Evolutionary conservation across 768 basidiomycete species (phyloP), one percentile per base, ranked within the genome.

Genomic region (Mrakia gelida): DNA sequence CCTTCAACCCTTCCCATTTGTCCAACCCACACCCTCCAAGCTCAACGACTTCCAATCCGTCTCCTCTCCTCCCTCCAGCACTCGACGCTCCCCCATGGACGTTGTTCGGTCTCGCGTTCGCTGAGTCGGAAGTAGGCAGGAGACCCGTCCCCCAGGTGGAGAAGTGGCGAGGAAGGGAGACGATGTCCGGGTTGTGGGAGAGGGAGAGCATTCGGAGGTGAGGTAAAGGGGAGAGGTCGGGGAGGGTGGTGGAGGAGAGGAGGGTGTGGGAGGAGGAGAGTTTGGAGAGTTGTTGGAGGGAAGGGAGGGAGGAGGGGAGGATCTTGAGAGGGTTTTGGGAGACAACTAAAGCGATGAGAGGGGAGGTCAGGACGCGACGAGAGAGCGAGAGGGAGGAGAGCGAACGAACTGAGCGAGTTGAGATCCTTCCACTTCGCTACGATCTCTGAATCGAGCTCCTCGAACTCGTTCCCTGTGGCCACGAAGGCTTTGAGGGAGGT

Each of bases 21-120:
- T 75, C 56, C n/a, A 79, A n/a, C 15, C 59, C 68, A 41, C 78
- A 75, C 0, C 78, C 78, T 26, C 74, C 71, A 0, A 79, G 56
- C 74, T 79, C 78, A 30, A 79, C 73, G 28, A 79, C 78, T 61
- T 79, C 78, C 38, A 79, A 34, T 6, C 78, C 78, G 38, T 79
- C 75, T 13, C 78, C 78, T 28, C 75, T 38, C 52, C 77, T 23
- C 23, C 77, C 77, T 56, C 61, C 73, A 34, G 67, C 76, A 45
- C 45, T 13, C 45, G 45, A 15, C 38, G 38, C 38, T 38, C 38
- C 38, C 10, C 23, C 70, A 26, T 21, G 21, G 13, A 54, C 13
- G 59, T 78, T 78, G 67, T 73, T 63, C 1, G 75, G 71, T 6
- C 73, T 38, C 26, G 61, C 76, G 76, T 62, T 56, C 28, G 59